Percentiles rank a stretch among this genome's conserved stretches.
Evolutionary conservation across 257 asterid genomes (phyloP).

Genomic region (Anisodus tanguticus): DNA sequence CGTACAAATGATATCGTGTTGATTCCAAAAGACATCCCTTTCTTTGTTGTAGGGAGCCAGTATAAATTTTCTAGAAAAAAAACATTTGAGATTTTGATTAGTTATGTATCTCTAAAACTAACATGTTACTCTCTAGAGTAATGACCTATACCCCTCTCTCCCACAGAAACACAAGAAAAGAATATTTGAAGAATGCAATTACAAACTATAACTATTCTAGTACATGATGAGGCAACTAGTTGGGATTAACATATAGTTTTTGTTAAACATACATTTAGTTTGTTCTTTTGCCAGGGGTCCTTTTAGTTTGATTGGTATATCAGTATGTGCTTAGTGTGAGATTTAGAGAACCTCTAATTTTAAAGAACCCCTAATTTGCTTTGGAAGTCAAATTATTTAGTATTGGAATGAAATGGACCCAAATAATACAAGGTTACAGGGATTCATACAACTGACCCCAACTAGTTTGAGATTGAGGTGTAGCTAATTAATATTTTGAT

Average conservation of each 20-base stretch:
- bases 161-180: background rate
- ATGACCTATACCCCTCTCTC: background rate
- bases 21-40: background rate
- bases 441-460: background rate
- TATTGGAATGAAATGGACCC: background rate
- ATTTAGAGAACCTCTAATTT: background rate
- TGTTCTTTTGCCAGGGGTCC: background rate
- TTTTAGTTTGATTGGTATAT: background rate
- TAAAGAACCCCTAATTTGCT: background rate
- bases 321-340: background rate
- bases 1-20: background rate
- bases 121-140: background rate
- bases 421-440: background rate
- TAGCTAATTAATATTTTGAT: background rate
- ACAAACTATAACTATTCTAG: background rate
- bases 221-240: background rate
- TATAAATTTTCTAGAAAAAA: background rate
- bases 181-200: background rate
- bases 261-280: background rate
- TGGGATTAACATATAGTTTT: background rate
- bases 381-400: background rate
- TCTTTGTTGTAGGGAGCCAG: no score
- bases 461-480: background rate
- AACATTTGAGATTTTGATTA: background rate
- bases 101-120: background rate